Percentiles rank a stretch among this genome's conserved stretches.
Evolutionary conservation across 495 filamentous ascomycete species (phyloP).

Genomic region (Copromyces sp.): DNA sequence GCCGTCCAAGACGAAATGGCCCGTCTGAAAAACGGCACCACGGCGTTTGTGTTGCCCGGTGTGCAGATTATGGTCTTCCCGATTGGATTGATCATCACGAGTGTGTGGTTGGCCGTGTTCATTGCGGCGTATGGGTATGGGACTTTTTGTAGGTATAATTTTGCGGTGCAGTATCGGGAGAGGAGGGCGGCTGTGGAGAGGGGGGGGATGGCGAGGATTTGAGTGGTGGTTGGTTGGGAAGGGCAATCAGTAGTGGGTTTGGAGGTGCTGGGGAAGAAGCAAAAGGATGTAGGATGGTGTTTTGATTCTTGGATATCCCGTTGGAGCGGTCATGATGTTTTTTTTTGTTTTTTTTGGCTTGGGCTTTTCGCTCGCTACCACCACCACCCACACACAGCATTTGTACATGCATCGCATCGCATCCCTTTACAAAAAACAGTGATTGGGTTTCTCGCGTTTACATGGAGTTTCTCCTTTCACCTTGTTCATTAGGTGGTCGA

Average conservation of each 20-base stretch:
- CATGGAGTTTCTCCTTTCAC: not conserved
- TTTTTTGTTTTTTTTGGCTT: not conserved
- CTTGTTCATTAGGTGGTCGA: not conserved
- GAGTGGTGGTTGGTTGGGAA: not conserved
- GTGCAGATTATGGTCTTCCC: slow-evolving; percentile 58
- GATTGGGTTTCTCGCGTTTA: not conserved
- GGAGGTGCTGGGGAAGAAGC: not conserved
- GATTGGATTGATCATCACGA: slow-evolving; percentile 53
- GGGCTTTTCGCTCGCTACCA: not conserved
- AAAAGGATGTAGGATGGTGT: not conserved
- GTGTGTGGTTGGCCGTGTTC: slow-evolving; percentile 48
- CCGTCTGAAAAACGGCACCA: slow-evolving; percentile 27
- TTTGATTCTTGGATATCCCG: not conserved
- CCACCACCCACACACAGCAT: not conserved
- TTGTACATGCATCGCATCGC: not conserved
- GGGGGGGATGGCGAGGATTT: slow-evolving; percentile 25
- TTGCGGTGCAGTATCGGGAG: slow-evolving; percentile 49
- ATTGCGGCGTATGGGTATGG: slow-evolving; percentile 49
- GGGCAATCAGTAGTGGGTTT: too few relatives aligned
- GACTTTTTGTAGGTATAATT: slow-evolving; percentile 52
- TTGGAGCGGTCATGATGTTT: not conserved
- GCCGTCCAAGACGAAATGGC: slow-evolving; percentile 26
- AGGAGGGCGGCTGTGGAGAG: slow-evolving; percentile 36
- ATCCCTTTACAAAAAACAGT: not conserved
- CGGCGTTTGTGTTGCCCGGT: slow-evolving; percentile 57